phyloP scores from a whole-genome alignment of 352 stramenopile species.

The Phytophthora sp. region DNA sequence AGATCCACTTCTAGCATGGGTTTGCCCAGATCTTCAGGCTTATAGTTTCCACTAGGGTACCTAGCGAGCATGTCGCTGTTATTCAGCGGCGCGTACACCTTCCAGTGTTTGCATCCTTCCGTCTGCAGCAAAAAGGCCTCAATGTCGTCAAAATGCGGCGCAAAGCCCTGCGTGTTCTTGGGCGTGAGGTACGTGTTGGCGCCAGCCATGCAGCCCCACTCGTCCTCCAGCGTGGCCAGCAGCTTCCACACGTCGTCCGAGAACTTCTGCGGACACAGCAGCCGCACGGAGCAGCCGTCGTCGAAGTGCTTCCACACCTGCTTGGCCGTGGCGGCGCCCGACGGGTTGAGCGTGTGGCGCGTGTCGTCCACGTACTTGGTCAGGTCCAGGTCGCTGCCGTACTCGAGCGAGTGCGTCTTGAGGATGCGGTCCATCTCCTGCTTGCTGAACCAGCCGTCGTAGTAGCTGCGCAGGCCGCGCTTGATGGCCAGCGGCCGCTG shows the following conservation, averaged over 20 bases:
- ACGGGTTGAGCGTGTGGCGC: constrained; percentile 72
- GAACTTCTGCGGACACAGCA: constrained; percentile 95
- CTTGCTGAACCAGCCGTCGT: constrained; percentile 83
- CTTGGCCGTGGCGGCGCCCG: constrained; percentile 58
- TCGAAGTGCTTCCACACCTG: constrained; percentile 84
- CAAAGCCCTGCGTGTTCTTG: constrained; percentile 93
- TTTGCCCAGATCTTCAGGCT: constrained; percentile 74
- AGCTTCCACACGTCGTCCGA: constrained; percentile 86
- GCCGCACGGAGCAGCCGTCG: constrained; percentile 89
- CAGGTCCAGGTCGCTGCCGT: constrained; percentile 84
- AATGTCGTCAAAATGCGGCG: constrained; percentile 98
- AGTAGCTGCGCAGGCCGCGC: constrained; percentile 67
- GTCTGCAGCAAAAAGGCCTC: constrained; percentile 95
- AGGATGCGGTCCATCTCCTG: constrained; percentile 77
- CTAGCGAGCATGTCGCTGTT: constrained; percentile 64
- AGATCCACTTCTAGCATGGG: constrained; percentile 84
- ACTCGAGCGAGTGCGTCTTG: constrained; percentile 77
- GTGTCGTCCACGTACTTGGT: constrained; percentile 90
- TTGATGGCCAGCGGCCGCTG: constrained; percentile 91
- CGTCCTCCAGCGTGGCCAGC: constrained; percentile 92
- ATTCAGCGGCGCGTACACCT: constrained; percentile 80
- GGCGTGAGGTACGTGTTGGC: constrained; percentile 96
- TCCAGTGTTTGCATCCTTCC: constrained; percentile 95
- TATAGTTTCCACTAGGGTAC: constrained; percentile 79
- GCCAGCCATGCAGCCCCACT: constrained; percentile 95